A percentile compares a stretch with the other conserved stretches of the same genome.
These are phyloP conservation scores for Vinca minor DNA, from an alignment of 257 asterid genomes.

Conservation along the genomic window DNA sequence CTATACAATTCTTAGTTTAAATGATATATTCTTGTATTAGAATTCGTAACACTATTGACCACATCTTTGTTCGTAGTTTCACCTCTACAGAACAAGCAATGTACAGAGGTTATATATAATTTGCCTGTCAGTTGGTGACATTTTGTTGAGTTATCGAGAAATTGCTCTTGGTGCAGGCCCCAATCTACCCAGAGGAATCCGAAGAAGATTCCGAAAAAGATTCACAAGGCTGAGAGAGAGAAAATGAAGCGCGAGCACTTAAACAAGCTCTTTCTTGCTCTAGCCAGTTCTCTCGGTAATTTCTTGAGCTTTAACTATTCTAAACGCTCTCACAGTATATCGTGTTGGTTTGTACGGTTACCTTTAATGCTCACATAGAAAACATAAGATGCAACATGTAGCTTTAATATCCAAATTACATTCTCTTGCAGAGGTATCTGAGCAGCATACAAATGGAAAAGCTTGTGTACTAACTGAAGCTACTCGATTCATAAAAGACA, in stretches of 20 bases:
- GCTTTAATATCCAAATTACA: not conserved
- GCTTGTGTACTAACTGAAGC: slow-evolving; percentile 47
- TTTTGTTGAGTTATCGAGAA: slow-evolving; percentile 3
- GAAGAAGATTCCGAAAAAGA: slow-evolving; percentile 46
- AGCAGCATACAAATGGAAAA: slow-evolving; percentile 41
- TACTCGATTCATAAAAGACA: slow-evolving; percentile 39
- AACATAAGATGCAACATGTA: not conserved
- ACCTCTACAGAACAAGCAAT: not conserved
- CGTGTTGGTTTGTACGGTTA: not conserved
- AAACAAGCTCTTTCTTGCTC: slow-evolving; percentile 50
- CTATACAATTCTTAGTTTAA: too few species aligned
- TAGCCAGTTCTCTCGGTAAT: slow-evolving; percentile 58
- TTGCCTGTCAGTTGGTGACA: too few species aligned
- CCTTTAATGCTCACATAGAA: too few species aligned
- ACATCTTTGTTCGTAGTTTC: not conserved
- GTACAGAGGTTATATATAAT: too few species aligned
- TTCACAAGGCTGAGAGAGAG: slow-evolving; percentile 68
- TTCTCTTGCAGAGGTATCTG: slow-evolving; percentile 40
- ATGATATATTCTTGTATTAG: not conserved
- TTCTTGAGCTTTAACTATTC: not conserved
- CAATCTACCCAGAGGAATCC: slow-evolving; percentile 29
- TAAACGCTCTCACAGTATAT: not conserved
- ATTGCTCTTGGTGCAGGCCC: slow-evolving; percentile 24
- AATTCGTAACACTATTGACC: not conserved
- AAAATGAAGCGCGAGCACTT: slow-evolving; percentile 55